These are phyloP conservation scores for Aureobasidium pullulans DNA, from an alignment of 2,329 filamentous ascomycete species.

Conservation along the genomic window DNA sequence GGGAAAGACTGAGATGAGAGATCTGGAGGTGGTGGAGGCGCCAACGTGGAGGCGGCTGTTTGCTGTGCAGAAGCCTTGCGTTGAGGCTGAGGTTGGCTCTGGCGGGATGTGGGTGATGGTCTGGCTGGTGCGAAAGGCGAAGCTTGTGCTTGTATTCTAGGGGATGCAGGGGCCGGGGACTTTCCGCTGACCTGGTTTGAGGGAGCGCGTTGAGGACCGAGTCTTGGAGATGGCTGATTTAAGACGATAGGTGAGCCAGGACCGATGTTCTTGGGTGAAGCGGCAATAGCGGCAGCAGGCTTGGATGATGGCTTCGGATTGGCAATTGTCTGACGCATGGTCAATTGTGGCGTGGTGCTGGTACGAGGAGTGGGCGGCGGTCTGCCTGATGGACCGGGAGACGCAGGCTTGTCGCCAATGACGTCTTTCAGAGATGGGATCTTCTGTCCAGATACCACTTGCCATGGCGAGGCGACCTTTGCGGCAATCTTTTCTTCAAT, in stretches of 20 bases:
- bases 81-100: not conserved
- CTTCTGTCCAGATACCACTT: constrained; percentile 47
- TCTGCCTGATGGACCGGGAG: constrained; percentile 20
- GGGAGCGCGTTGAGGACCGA: not conserved
- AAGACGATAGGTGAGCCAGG: not conserved
- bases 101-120: constrained; percentile 12
- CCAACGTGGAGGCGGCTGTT: not conserved
- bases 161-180: constrained; percentile 17
- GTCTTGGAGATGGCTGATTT: not conserved
- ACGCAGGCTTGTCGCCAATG: constrained; percentile 30
- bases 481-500: constrained; percentile 2
- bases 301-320: constrained; percentile 30
- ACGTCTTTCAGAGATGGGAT: constrained; percentile 45
- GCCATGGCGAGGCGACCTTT: constrained; percentile 53
- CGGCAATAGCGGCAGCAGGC: not conserved
- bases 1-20: constrained; percentile 30
- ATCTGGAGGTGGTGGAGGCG: constrained; percentile 20
- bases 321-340: constrained; percentile 54
- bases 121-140: not conserved
- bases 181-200: not conserved
- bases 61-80: constrained; percentile 10
- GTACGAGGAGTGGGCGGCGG: constrained; percentile 18
- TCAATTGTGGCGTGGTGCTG: constrained; percentile 44
- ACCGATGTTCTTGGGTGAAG: constrained; percentile 8
- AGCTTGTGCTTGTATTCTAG: not conserved